A percentile compares a stretch with the other conserved stretches of the same genome.
phyloP scores from a whole-genome alignment of 148 eudicot genomes.

The Amaranthus cruentus region DNA sequence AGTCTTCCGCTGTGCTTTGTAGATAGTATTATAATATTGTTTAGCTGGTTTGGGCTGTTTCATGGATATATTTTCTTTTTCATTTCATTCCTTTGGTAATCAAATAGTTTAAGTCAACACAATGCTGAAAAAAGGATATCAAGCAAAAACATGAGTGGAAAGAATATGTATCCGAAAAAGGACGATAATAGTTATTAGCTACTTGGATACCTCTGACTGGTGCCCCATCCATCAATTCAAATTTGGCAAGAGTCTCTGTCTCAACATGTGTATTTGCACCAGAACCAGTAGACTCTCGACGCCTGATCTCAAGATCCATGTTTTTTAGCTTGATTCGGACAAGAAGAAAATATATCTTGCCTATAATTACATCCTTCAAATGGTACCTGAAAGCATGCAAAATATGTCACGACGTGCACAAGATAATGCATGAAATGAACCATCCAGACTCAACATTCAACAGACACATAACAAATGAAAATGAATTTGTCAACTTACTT shows the following conservation, averaged over 20 bases:
- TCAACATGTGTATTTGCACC: slow-evolving; percentile 96
- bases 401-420: neutral
- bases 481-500: slow-evolving; percentile 54
- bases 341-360: slow-evolving; percentile 96
- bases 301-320: slow-evolving; percentile 98
- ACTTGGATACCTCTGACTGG: slow-evolving; percentile 88
- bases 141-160: neutral
- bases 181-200: neutral
- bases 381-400: slow-evolving; percentile 64
- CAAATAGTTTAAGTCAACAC: too few species aligned
- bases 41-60: too few species aligned
- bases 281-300: slow-evolving; percentile 95
- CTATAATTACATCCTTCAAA: slow-evolving; percentile 88
- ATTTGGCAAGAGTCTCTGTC: slow-evolving; percentile 97
- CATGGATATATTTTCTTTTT: too few species aligned
- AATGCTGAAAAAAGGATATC: too few species aligned
- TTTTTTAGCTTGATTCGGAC: slow-evolving; percentile 95
- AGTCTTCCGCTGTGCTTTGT: too few species aligned
- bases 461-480: neutral
- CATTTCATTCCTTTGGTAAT: too few species aligned
- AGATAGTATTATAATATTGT: too few species aligned
- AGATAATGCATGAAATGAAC: too few species aligned
- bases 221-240: slow-evolving; percentile 99
- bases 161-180: neutral
- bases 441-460: too few species aligned